These are phyloP conservation scores for Neolentinus lepideus DNA, from an alignment of 1,284 basidiomycete genomes.

Conservation along the genomic window DNA sequence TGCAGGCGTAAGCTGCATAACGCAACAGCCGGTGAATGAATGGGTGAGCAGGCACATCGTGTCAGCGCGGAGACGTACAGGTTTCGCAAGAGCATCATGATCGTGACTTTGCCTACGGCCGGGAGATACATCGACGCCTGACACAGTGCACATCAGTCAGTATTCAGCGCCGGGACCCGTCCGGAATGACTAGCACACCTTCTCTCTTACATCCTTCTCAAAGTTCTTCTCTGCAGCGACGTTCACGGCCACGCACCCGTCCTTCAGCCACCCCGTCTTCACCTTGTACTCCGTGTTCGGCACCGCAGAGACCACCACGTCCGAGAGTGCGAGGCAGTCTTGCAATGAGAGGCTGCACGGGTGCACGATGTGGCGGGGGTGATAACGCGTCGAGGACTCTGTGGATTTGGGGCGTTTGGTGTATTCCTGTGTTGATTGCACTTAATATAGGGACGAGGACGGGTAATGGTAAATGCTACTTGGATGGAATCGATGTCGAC, in stretches of 20 bases:
- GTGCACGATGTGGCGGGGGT: constrained; percentile 82
- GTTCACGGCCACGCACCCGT: constrained; percentile 90
- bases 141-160: constrained; percentile 4
- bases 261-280: constrained; percentile 83
- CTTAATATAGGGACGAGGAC: constrained; percentile 6
- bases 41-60: constrained; percentile 4
- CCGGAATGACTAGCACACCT: constrained; percentile 59
- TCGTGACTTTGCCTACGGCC: constrained; percentile 94
- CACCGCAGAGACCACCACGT: constrained; percentile 90
- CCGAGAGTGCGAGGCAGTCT: constrained; percentile 74
- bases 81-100: constrained; percentile 94
- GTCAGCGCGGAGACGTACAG: constrained; percentile 44
- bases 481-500: constrained; percentile 93
- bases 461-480: constrained; percentile 26
- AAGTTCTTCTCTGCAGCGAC: constrained; percentile 97
- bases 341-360: constrained; percentile 61
- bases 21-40: constrained; percentile 1
- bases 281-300: constrained; percentile 87
- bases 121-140: constrained; percentile 91
- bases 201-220: constrained; percentile 86
- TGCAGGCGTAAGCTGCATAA: constrained; percentile 59
- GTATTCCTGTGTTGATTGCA: constrained; percentile 54
- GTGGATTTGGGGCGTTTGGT: constrained; percentile 72
- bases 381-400: constrained; percentile 43
- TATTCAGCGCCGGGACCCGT: no score